Conservation (phyloP, 2,329 filamentous ascomycete species). For the Tympanopsis confertula region DNA sequence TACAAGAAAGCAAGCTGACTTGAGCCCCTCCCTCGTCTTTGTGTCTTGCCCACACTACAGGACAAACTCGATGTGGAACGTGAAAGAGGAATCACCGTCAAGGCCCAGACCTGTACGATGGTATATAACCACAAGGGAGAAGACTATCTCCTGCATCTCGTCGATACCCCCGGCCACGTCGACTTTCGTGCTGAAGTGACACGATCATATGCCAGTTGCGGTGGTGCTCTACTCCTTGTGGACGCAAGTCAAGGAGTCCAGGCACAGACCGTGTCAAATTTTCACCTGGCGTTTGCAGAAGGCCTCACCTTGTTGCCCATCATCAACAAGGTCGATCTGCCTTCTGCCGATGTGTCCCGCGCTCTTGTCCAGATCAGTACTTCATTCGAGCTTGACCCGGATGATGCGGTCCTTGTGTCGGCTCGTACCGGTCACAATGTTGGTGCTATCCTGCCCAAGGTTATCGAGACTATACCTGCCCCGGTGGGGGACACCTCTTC, state of each 20-base stretch:
- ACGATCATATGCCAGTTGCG: constrained; percentile 88
- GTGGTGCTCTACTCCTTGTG: constrained; percentile 80
- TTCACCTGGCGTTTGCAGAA: constrained; percentile 92
- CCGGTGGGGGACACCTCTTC: constrained; percentile 63
- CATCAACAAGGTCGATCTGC: constrained; percentile 92
- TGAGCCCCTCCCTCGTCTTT: neutral
- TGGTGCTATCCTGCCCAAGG: constrained; percentile 66
- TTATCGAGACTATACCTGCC: constrained; percentile 73
- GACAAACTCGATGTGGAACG: constrained; percentile 96
- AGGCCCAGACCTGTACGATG: constrained; percentile 98
- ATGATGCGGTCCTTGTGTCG: constrained; percentile 66
- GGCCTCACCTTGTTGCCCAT: constrained; percentile 82
- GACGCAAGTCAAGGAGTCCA: constrained; percentile 95
- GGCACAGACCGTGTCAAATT: constrained; percentile 96
- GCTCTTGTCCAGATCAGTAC: constrained; percentile 76
- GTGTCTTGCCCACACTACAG: too few species aligned
- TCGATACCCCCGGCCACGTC: constrained; percentile 94
- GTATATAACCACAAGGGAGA: constrained; percentile 75
- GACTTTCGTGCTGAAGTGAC: constrained; percentile 96
- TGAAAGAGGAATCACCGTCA: constrained; percentile 93
- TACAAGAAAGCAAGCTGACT: constrained; percentile 3
- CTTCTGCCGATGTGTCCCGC: constrained; percentile 71
- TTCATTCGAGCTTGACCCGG: constrained; percentile 77
- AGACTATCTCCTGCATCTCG: constrained; percentile 87
- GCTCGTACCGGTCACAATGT: constrained; percentile 92